These are phyloP conservation scores for Globisporangium nodosum DNA, from an alignment of 352 stramenopile species.

Conservation along the genomic window DNA sequence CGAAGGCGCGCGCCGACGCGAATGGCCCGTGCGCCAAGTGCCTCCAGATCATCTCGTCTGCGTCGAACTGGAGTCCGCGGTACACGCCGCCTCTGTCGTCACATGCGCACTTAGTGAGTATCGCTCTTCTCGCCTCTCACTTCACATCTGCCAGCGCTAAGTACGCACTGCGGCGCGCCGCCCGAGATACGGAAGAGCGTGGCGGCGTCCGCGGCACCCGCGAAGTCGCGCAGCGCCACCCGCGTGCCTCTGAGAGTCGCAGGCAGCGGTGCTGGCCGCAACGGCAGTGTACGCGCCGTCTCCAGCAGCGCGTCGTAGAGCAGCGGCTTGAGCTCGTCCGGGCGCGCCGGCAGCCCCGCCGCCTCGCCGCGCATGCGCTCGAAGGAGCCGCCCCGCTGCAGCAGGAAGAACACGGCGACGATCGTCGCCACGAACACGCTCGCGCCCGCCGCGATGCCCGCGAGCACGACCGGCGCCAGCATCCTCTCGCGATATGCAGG, in stretches of 20 bases:
- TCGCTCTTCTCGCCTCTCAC: not conserved
- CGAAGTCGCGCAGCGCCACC: constrained; percentile 47
- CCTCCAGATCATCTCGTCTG: constrained; percentile 75
- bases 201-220: constrained; percentile 16
- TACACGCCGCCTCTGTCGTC: constrained; percentile 49
- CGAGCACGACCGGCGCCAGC: constrained; percentile 46
- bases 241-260: constrained; percentile 27
- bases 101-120: not conserved
- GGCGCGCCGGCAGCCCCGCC: constrained; percentile 45
- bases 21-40: constrained; percentile 69
- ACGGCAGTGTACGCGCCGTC: constrained; percentile 23
- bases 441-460: constrained; percentile 76
- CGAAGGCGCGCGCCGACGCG: constrained; percentile 25
- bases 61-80: constrained; percentile 50
- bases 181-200: constrained; percentile 44
- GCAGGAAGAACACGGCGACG: constrained; percentile 76
- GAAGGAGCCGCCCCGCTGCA: constrained; percentile 82
- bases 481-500: constrained; percentile 21
- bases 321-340: constrained; percentile 71
- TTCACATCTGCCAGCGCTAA: not conserved
- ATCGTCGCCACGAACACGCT: constrained; percentile 83
- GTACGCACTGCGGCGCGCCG: constrained; percentile 30
- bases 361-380: constrained; percentile 81
- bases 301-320: constrained; percentile 86
- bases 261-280: constrained; percentile 11